phyloP scores from a whole-genome alignment of 2,329 filamentous ascomycete species.

The Graphiopsis chlorocephala region DNA sequence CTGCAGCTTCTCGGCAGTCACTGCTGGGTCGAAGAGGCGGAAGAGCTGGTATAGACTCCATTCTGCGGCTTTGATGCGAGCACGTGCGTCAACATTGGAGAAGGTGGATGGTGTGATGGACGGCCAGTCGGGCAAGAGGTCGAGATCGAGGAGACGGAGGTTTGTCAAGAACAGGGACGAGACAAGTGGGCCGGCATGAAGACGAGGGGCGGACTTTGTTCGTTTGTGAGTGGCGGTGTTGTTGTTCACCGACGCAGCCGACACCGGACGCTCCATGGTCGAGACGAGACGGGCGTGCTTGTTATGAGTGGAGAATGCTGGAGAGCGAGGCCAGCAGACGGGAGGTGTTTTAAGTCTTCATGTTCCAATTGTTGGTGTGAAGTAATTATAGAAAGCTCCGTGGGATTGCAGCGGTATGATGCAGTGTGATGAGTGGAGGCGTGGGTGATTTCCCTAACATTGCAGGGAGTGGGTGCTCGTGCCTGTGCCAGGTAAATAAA shows the following conservation, averaged over 20 bases:
- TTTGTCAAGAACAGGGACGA: conserved; percentile 75
- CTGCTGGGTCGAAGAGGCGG: conserved; percentile 73
- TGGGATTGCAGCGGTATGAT: neutral
- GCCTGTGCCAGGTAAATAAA: conserved; percentile 3
- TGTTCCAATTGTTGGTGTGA: neutral
- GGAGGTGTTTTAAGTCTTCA: neutral
- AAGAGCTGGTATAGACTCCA: conserved; percentile 92
- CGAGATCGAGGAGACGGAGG: conserved; percentile 76
- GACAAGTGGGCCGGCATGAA: conserved; percentile 29
- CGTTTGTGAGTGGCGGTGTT: conserved; percentile 4
- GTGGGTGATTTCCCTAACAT: conserved; percentile 5
- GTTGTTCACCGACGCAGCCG: neutral
- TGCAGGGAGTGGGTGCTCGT: neutral
- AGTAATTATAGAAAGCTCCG: neutral
- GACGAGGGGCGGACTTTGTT: neutral
- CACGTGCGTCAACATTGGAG: conserved; percentile 64
- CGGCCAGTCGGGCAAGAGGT: conserved; percentile 76
- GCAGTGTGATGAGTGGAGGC: neutral
- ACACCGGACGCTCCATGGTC: neutral
- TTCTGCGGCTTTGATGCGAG: conserved; percentile 77
- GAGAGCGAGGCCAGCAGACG: neutral
- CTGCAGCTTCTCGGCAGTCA: conserved; percentile 75
- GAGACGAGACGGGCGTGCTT: neutral
- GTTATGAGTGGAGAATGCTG: neutral
- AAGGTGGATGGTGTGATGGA: conserved; percentile 69